Evolutionary conservation across 2,329 filamentous ascomycete species (phyloP), one percentile per base, ranked within the genome.

Genomic region (Cladorrhinum sp.): DNA sequence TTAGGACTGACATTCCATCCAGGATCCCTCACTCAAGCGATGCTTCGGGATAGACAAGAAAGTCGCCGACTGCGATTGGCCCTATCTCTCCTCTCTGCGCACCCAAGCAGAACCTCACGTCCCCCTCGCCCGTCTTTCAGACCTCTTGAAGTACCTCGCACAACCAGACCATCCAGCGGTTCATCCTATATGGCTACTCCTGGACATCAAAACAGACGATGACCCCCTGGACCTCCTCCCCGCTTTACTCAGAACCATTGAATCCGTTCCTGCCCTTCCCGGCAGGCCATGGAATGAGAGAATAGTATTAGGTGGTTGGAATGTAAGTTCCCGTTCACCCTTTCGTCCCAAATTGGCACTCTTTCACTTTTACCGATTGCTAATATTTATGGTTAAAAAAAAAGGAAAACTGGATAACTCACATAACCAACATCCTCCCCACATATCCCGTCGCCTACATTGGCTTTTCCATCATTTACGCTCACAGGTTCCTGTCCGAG

Each of bases 171-270:
- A 83, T 65, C 87, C 87, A 0, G 87, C 80, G 0, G 72, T 83
- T 41, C 85, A 90, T 68, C 73, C 88, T 49, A 79, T 93, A 9
- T 96, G 93, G 93, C 68, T 95, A 5, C 74, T 97, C 62, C 78
- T 98, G 2, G 93, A 98, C 72, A 91, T 98, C 72, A 98, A 90
- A 86, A 80, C 85, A 24, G 86, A 92, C 68, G 89, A 93, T 70
- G 78, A 90, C 64, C 77, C 89, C 0, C 81, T 87, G 16, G 80
- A 85, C 48, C 80, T 97, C n/a, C 86, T 97, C 73, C 75, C 81
- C 36, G 78, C 86, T 51, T 87, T 93, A 29, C 85, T 85, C 9
- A 76, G 83, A 57, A 85, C 88, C 0, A 77, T 96, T 16, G 75
- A 76, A 55, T 74, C 82, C 27, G 79, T 86, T 27, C 70, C 70